Conservation (phyloP, 2,329 filamentous ascomycete genomes). For the Cladosporium sp. region DNA sequence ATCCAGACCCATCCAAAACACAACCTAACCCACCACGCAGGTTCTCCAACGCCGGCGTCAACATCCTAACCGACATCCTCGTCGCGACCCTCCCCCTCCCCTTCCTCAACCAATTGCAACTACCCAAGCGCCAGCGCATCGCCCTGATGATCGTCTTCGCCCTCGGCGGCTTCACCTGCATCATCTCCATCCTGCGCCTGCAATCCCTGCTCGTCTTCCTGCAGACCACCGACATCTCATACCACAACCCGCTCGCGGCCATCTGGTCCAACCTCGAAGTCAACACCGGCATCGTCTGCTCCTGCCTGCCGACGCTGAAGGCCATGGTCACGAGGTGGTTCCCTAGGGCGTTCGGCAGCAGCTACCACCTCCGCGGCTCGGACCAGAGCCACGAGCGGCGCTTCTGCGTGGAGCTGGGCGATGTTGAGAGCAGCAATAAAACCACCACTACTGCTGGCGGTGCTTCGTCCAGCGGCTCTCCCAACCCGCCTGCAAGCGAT, state of each 20-base stretch:
- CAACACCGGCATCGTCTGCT: constrained; percentile 40
- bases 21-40: constrained; percentile 19
- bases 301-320: constrained; percentile 42
- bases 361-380: constrained; percentile 2
- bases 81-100: constrained; percentile 38
- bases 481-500: neutral
- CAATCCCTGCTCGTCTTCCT: constrained; percentile 32
- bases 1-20: neutral
- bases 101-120: constrained; percentile 36
- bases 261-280: constrained; percentile 40
- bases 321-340: constrained; percentile 38
- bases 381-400: constrained; percentile 3
- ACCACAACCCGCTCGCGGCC: constrained; percentile 36
- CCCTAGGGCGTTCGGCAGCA: constrained; percentile 34
- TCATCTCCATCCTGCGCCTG: constrained; percentile 37
- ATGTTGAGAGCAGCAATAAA: neutral
- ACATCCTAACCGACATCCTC: constrained; percentile 40
- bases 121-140: constrained; percentile 35
- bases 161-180: constrained; percentile 36
- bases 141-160: constrained; percentile 39
- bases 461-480: constrained; percentile 1
- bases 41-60: constrained; percentile 40
- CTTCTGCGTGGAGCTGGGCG: neutral
- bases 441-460: neutral
- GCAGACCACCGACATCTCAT: constrained; percentile 30